phyloP scores from a whole-genome alignment of 1,284 basidiomycete species.

The Rhodotorula sp. region DNA sequence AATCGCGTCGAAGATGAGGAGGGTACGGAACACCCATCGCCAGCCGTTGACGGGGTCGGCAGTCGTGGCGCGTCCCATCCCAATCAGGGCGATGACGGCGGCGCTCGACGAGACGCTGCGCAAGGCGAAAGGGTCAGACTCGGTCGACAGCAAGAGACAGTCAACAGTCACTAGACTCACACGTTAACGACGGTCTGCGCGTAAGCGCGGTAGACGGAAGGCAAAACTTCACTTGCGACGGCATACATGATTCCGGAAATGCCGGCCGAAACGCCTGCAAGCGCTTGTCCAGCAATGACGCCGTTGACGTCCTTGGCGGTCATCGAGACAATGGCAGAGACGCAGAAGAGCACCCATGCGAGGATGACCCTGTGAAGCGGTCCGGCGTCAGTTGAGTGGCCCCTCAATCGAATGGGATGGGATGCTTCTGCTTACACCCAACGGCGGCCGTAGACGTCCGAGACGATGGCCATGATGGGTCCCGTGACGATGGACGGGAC shows the following conservation, averaged over 20 bases:
- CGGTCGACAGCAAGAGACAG: not conserved
- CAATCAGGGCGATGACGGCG: slow-evolving; percentile 14
- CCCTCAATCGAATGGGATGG: not conserved
- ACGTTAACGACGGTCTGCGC: slow-evolving; percentile 14
- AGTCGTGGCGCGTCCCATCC: slow-evolving; percentile 5
- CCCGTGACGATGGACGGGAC: slow-evolving; percentile 23
- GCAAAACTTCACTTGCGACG: slow-evolving; percentile 15
- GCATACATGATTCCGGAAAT: slow-evolving; percentile 25
- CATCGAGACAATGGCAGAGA: slow-evolving; percentile 23
- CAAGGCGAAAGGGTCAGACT: too few species aligned
- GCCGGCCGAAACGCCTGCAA: slow-evolving; percentile 12
- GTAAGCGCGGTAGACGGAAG: slow-evolving; percentile 13
- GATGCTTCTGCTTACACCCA: not conserved
- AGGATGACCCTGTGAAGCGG: slow-evolving; percentile 1
- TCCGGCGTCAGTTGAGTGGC: not conserved
- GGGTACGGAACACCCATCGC: slow-evolving; percentile 18
- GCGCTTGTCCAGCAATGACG: slow-evolving; percentile 14
- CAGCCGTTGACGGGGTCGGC: slow-evolving; percentile 24
- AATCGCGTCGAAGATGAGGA: slow-evolving; percentile 10
- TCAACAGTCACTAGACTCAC: not conserved
- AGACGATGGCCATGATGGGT: slow-evolving; percentile 21
- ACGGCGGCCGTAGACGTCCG: slow-evolving; percentile 22
- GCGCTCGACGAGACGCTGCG: slow-evolving; percentile 7
- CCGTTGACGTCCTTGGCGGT: slow-evolving; percentile 16
- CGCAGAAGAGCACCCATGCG: slow-evolving; percentile 17